phyloP scores from a whole-genome alignment of 306 rosid genomes.

The Cyclanthera cordifolia region DNA sequence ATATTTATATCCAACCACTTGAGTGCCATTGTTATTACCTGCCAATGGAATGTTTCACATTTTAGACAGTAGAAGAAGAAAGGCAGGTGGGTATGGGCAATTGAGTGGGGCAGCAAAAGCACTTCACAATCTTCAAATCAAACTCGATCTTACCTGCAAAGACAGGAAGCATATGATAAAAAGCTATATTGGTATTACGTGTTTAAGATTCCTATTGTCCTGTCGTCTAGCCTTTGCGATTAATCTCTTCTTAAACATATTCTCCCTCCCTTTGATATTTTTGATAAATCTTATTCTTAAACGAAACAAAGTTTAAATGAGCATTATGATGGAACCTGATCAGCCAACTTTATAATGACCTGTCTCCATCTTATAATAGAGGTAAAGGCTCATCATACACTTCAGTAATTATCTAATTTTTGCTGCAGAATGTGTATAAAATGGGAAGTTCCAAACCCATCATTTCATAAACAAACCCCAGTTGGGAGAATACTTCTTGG shows the following conservation, averaged over 20 bases:
- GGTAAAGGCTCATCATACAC: conserved; percentile 27
- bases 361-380: conserved; percentile 26
- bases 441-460: conserved; percentile 23
- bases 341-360: conserved; percentile 29
- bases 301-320: conserved; percentile 18
- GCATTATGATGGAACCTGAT: conserved; percentile 28
- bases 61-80: conserved; percentile 3
- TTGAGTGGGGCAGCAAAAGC: conserved; percentile 61
- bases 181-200: conserved; percentile 16
- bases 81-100: conserved; percentile 16
- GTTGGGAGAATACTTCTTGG: conserved; percentile 15
- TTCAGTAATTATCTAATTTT: conserved; percentile 11
- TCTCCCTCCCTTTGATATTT: not conserved
- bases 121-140: conserved; percentile 31
- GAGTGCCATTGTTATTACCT: conserved; percentile 1
- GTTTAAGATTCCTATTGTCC: conserved; percentile 31
- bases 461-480: conserved; percentile 18
- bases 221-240: conserved; percentile 20
- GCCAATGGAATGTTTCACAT: not conserved
- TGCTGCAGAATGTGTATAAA: conserved; percentile 42
- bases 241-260: conserved; percentile 35
- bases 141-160: conserved; percentile 14
- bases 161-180: conserved; percentile 13
- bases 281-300: not conserved
- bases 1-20: not conserved